A percentile compares a stretch with the other conserved stretches of the same genome.
These are phyloP conservation scores for Globisporangium camurandrum DNA, from an alignment of 352 stramenopile species.

Conservation along the genomic window DNA sequence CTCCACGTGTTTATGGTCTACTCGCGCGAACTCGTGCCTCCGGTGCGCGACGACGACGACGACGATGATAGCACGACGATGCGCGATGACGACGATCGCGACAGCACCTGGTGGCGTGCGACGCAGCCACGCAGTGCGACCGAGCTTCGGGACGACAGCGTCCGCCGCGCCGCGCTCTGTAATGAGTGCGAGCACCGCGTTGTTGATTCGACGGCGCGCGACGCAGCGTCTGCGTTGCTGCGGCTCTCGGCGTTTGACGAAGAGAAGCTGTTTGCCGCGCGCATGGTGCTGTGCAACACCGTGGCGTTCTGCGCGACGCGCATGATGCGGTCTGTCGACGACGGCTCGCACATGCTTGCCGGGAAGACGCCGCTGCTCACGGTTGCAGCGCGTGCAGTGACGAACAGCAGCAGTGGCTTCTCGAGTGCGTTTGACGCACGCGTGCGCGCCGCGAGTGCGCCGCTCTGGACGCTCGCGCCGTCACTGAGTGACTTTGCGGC, in stretches of 20 bases:
- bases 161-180: slow-evolving; percentile 26
- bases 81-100: slow-evolving; percentile 21
- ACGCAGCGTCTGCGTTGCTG: slow-evolving; percentile 19
- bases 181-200: slow-evolving; percentile 35
- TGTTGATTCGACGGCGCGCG: slow-evolving; percentile 29
- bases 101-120: slow-evolving; percentile 51
- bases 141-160: slow-evolving; percentile 48
- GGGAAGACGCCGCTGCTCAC: slow-evolving; percentile 41
- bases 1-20: slow-evolving; percentile 65
- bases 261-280: slow-evolving; percentile 71
- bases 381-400: slow-evolving; percentile 22
- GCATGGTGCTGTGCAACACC: slow-evolving; percentile 76
- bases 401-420: slow-evolving; percentile 24
- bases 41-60: not conserved
- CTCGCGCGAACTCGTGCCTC: slow-evolving; percentile 43
- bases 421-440: slow-evolving; percentile 41
- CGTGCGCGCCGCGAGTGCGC: slow-evolving; percentile 48
- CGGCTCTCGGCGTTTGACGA: slow-evolving; percentile 65
- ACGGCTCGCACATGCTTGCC: slow-evolving; percentile 17
- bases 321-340: slow-evolving; percentile 57
- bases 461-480: slow-evolving; percentile 50
- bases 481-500: slow-evolving; percentile 52
- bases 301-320: slow-evolving; percentile 65
- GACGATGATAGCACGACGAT: slow-evolving; percentile 6
- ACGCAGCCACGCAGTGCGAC: slow-evolving; percentile 23